These are phyloP conservation scores for Lactifluus rugatus DNA, from an alignment of 768 basidiomycete genomes.

Conservation along the genomic window DNA sequence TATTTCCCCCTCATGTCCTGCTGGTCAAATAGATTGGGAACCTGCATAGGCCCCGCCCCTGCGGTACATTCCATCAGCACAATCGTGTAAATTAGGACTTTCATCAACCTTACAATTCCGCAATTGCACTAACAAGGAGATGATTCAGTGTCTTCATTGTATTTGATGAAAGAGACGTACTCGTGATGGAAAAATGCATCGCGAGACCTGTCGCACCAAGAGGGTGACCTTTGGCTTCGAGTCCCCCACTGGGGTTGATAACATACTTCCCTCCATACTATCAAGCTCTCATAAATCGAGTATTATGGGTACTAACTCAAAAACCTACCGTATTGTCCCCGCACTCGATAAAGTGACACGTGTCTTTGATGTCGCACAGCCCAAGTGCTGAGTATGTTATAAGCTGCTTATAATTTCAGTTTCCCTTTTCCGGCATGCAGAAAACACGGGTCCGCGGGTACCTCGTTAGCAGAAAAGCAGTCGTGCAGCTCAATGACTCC, in stretches of 20 bases:
- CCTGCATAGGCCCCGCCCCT: constrained; percentile 86
- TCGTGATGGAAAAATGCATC: constrained; percentile 82
- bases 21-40: constrained; percentile 52
- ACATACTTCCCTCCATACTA: constrained; percentile 82
- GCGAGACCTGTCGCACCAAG: constrained; percentile 75
- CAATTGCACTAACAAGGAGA: constrained; percentile 49
- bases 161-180: constrained; percentile 30
- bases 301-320: background rate
- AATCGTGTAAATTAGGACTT: background rate
- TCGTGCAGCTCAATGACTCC: constrained; percentile 85
- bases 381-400: constrained; percentile 77
- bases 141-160: background rate
- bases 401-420: constrained; percentile 35
- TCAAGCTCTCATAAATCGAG: background rate
- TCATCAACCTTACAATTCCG: constrained; percentile 42
- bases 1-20: constrained; percentile 64
- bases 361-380: constrained; percentile 54
- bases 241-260: constrained; percentile 74
- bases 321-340: constrained; percentile 66
- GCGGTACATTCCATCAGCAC: background rate
- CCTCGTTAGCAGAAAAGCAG: constrained; percentile 79
- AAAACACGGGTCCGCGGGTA: constrained; percentile 21
- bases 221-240: constrained; percentile 86
- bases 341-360: constrained; percentile 62
- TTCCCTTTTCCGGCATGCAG: background rate